Conservation (phyloP, 345 rosid genomes). For the Salix caprea region DNA sequence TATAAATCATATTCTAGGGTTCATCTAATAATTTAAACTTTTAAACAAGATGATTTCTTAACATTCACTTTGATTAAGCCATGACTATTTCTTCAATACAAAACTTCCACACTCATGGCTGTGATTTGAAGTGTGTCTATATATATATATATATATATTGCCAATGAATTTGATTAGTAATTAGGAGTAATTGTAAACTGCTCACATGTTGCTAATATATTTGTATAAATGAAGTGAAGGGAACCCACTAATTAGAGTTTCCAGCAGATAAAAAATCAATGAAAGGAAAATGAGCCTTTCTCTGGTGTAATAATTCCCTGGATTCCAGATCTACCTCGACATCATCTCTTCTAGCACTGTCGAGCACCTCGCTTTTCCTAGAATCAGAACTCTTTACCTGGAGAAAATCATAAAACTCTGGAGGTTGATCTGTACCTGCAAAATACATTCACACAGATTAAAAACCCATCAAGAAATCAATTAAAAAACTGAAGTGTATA, state of each 20-base stretch:
- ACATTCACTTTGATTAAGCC: too few species aligned
- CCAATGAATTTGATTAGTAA: neutral
- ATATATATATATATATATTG: neutral
- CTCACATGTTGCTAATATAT: neutral
- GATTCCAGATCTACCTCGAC: slow-evolving; percentile 51
- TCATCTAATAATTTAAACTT: too few species aligned
- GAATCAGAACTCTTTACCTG: slow-evolving; percentile 53
- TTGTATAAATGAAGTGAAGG: neutral
- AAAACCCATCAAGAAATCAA: neutral
- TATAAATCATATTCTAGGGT: too few species aligned
- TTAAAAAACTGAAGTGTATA: neutral
- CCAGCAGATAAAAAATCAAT: slow-evolving; percentile 61
- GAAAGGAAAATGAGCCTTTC: slow-evolving; percentile 32
- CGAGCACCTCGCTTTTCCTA: slow-evolving; percentile 50
- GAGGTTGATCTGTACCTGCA: slow-evolving; percentile 34
- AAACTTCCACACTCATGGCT: too few species aligned
- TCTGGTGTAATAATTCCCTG: slow-evolving; percentile 13
- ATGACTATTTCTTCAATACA: too few species aligned
- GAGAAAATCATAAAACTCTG: slow-evolving; percentile 69
- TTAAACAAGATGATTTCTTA: too few species aligned
- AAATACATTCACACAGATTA: neutral
- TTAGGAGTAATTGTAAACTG: neutral
- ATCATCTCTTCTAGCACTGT: slow-evolving; percentile 38
- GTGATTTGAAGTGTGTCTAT: too few species aligned
- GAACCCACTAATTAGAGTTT: neutral